Evolutionary conservation across 2,329 filamentous ascomycete species (phyloP), one percentile per base, ranked within the genome.

Genomic region (Fusarium guadeloupense): DNA sequence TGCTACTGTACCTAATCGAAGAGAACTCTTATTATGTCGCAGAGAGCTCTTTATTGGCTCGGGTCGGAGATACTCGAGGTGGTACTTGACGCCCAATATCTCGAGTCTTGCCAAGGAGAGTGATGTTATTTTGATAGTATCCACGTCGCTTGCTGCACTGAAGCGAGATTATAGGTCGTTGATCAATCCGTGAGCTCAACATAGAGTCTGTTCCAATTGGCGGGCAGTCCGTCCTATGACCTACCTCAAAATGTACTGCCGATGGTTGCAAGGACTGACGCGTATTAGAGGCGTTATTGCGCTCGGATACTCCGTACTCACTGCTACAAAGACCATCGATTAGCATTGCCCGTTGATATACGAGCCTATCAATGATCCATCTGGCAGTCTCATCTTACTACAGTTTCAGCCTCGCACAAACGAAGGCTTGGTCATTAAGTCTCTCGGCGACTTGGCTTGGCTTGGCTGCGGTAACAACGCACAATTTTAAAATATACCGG

Each of bases 51-150:
- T 65, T 46, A 35, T 39, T 48, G 21, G 38, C 39, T n/a, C 49
- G 46, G 13, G 54, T 20, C 28, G 54, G 54, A 26, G 51, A 52
- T 14, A 52, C 28, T 25, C 38, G 30, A 7, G 37, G 56, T 25
- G 46, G 37, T 14, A 41, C 38, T 21, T 28, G 45, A n/a, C 41
- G 23, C 12, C 26, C 42, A 39, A 34, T 40, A 38, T 59, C 41
- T 38, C 41, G 46, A 28, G 56, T 59, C 48, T 51, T 28, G 26
- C 26, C 38, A 20, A 59, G 31, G 19, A 54, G 37, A 45, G 40
- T 58, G n/a, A 4, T 26, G 9, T 12, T 54, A 67, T 20, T n/a
- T n/a, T 57, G 52, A 38, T 17, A 63, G 39, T 55, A 43, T 53
- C 40, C 52, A 44, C 42, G 33, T 21, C 30, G 39, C 33, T 39